Evolutionary conservation across 73 alveolate genomes (phyloP).

Genomic region (Uronychia setigera): DNA sequence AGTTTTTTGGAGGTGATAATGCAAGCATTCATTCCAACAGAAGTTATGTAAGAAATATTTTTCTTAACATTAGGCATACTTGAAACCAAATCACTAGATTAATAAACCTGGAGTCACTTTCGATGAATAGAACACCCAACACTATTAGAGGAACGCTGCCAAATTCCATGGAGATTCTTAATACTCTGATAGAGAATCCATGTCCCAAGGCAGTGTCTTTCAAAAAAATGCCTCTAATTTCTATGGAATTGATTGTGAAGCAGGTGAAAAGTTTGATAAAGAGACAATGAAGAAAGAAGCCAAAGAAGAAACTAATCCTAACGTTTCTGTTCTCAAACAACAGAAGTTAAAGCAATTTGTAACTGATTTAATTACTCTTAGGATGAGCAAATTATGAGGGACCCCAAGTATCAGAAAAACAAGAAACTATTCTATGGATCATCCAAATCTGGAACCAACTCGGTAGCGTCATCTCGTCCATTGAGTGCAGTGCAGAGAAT

Average conservation of each 20-base stretch:
- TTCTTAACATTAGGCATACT: background rate
- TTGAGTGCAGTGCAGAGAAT: background rate
- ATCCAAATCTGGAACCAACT: conserved; percentile 5
- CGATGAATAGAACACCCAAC: background rate
- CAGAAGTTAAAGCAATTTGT: conserved; percentile 16
- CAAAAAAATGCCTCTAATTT: conserved; percentile 49
- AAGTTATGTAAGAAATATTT: background rate
- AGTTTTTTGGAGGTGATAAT: background rate
- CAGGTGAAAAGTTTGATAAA: conserved; percentile 5
- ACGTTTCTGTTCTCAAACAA: conserved; percentile 51
- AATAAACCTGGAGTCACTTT: background rate
- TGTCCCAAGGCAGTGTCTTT: conserved; percentile 32
- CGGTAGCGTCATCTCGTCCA: background rate
- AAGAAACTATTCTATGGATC: conserved; percentile 44
- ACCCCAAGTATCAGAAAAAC: conserved; percentile 57
- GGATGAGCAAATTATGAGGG: conserved; percentile 41
- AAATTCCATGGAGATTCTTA: conserved; percentile 45
- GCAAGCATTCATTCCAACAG: background rate
- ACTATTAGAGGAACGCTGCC: conserved; percentile 44
- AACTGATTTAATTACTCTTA: background rate
- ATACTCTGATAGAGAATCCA: conserved; percentile 32
- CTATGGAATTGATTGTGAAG: conserved; percentile 24
- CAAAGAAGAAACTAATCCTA: background rate
- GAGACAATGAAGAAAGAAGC: background rate
- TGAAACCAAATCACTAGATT: background rate